phyloP scores from a whole-genome alignment of 805 yeast species.

The Yarrowia phangngaensis region DNA sequence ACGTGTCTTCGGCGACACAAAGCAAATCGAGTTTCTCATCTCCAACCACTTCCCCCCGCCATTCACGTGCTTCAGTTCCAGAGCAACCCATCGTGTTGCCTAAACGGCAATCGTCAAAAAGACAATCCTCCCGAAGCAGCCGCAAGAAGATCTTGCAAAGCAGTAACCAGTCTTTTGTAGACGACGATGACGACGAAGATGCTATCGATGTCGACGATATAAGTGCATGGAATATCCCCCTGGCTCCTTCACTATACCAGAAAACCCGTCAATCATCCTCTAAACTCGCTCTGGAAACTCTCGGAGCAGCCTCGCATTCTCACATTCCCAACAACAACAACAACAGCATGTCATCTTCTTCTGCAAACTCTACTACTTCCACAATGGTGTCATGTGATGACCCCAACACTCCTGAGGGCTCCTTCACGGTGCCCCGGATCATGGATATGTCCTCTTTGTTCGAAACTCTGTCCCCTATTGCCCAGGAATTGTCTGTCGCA shows the following conservation, averaged over 20 bases:
- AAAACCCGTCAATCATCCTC: constrained; percentile 31
- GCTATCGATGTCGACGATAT: constrained; percentile 53
- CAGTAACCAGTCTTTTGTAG: constrained; percentile 29
- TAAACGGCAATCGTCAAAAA: constrained; percentile 5
- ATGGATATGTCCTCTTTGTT: constrained; percentile 24
- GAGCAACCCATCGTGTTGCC: constrained; percentile 5
- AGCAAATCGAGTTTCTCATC: no score
- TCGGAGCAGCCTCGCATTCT: constrained; percentile 15
- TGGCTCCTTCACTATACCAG: constrained; percentile 51
- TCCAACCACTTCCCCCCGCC: constrained; percentile 10
- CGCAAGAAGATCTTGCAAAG: constrained; percentile 6
- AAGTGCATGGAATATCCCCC: constrained; percentile 61
- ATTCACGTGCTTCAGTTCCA: constrained; percentile 15
- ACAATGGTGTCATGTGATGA: constrained; percentile 26
- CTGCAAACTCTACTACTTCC: constrained; percentile 25
- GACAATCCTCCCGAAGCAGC: neutral
- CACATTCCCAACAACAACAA: constrained; percentile 3
- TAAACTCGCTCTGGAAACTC: constrained; percentile 13
- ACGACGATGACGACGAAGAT: constrained; percentile 47
- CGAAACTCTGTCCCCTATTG: constrained; percentile 24
- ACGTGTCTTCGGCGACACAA: constrained; percentile 2
- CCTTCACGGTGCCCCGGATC: constrained; percentile 20
- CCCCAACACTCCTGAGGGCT: constrained; percentile 27
- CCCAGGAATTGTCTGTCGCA: constrained; percentile 24
- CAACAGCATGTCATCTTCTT: constrained; percentile 10